Evolutionary conservation across 805 yeast species (phyloP), one percentile per base, ranked within the genome.

Genomic region (Lachancea cidri): DNA sequence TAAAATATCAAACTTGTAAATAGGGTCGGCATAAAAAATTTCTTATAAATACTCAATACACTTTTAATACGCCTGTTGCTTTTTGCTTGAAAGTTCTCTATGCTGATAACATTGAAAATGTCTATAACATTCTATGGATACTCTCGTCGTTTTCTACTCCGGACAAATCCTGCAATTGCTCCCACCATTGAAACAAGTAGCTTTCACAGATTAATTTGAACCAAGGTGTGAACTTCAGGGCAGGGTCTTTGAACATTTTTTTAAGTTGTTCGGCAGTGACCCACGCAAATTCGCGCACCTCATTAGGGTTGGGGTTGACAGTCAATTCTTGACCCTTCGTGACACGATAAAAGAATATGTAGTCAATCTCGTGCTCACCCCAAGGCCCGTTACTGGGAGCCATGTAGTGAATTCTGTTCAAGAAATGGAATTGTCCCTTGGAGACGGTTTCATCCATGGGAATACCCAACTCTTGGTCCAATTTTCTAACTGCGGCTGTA

Each of bases 291-390:
- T 84, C 96, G 58, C 80, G 80, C 37, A 91, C 96, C 63, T 93
- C 99, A 59, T 89, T 93, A 20, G 80, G 75, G 52, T 83, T 82
- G 32, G 83, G 77, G 9, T 66, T 57, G 35, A 80, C 65, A 4
- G 62, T 60, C 14, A 81, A 73, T 39, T 68, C 60, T 16, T 68
- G 52, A 36, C 66, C 60, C 32, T 76, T 70, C 41, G 67, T 64
- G 16, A 88, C 68, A 53, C 71, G 75, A 55, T 83, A 81, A 45
- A 93, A 79, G 56, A 93, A 72, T 50, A 93, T 93, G 65, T 93
- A 93, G 66, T 93, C 99, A 50, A 93, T 83, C 66, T 91, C 98
- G 58, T 91, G 98, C 62, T 91, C 98, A 34, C 98, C 98, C 98
- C 98, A 91, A 41, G 76, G 74, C 17, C 81, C 86, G 51, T 78